Evolutionary conservation across 2,329 filamentous ascomycete genomes (phyloP).

Genomic region (Curvularia verruculosa): DNA sequence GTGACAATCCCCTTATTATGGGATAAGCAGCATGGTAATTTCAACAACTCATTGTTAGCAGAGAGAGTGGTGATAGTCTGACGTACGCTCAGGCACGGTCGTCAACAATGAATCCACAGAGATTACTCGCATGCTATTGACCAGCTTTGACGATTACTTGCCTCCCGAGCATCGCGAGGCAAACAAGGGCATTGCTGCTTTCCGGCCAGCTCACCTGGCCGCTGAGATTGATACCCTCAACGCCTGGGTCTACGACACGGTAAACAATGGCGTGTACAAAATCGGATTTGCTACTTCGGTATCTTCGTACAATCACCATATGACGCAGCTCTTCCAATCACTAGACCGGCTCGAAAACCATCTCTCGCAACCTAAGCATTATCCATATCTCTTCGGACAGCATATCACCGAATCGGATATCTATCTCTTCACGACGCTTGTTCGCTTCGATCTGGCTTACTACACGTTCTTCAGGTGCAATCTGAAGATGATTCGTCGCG

Average conservation of each 20-base stretch:
- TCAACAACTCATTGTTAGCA: background rate
- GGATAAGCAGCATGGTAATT: conserved; percentile 63
- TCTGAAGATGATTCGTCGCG: conserved; percentile 79
- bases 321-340: conserved; percentile 73
- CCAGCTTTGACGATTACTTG: conserved; percentile 42
- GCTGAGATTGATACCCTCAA: conserved; percentile 76
- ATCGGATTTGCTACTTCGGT: conserved; percentile 84
- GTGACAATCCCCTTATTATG: conserved; percentile 82
- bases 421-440: conserved; percentile 62
- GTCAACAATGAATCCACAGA: conserved; percentile 48
- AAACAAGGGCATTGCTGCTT: conserved; percentile 60
- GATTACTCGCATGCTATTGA: conserved; percentile 43
- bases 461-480: conserved; percentile 74
- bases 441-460: conserved; percentile 62
- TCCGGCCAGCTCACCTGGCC: conserved; percentile 71
- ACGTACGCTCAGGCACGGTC: conserved; percentile 31
- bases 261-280: conserved; percentile 64
- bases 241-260: conserved; percentile 74
- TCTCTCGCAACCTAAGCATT: conserved; percentile 58
- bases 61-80: conserved; percentile 1
- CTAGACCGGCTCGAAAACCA: conserved; percentile 79
- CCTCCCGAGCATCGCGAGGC: conserved; percentile 60
- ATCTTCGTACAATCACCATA: conserved; percentile 78
- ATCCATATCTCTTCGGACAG: conserved; percentile 77
- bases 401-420: conserved; percentile 57